Base-by-base conservation (phyloP, 176 grass and related monocot species). In the Dendrocalamus sinicus region DNA sequence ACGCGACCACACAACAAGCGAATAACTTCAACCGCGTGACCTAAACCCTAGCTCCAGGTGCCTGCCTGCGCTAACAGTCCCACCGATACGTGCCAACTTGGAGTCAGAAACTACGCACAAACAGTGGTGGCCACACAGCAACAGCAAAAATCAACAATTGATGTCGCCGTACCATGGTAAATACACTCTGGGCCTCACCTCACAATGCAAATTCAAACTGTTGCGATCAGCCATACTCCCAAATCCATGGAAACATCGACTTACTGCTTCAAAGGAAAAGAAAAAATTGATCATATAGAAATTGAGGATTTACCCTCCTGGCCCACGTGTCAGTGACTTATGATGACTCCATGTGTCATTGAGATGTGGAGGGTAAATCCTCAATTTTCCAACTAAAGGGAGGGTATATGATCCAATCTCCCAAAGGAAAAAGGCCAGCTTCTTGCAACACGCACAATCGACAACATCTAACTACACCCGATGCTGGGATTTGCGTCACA, bases 41-140 rank as follows among this genome's bases (percentile, higher is more conserved):
- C 5, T 67, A 44, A 91, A 85, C 60, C 82, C 80, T 88, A 88
- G 75, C 51, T 24, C 20, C 41, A 8, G 8, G 35, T 44, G 70
- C 11, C 17, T 53, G 62, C 45, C 9, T 23, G 6, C 30, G 6
- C 50, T 17, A 70, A 81, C 51, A 81, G 51, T 15, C 69, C 75
- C 47, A 57, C 45, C 32, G 7, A 70, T 70, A 32, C 2, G 0
- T 15, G 35, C 6, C 11, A 39, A 35, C 11, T 41, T 77, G 28
- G 11, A 61, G 20, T 44, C 11, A 39, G 12, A 54, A 74, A 75
- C 16, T n/a, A 59, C 24, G 24, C 37, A 15, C 30, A 22, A 35
- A 58, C 11, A 74, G 24, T 26, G 14, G 16, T 52, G 12, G 15
- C 3, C 48, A 52, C 48, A 16, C 23, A 75, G 0, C 47, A 6